Conservation (phyloP, 2,329 filamentous ascomycete genomes). For the Pestalotiopsis sp. region DNA sequence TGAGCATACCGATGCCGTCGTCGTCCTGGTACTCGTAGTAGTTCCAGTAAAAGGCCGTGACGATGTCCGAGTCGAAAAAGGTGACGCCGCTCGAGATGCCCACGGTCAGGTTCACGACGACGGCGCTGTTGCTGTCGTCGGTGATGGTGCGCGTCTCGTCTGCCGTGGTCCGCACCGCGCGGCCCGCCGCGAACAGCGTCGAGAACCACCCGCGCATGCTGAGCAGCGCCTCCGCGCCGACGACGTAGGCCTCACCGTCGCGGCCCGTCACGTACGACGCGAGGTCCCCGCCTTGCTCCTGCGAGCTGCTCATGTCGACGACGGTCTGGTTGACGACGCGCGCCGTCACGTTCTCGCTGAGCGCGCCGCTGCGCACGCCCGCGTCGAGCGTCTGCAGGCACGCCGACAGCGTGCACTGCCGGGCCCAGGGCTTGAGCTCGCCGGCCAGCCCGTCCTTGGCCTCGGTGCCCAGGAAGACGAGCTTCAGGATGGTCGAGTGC, state of each 20-base stretch:
- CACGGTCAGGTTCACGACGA: conserved; percentile 33
- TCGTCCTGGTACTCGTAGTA: conserved; percentile 35
- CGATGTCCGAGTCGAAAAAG: conserved; percentile 36
- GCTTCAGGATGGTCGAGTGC: conserved; percentile 31
- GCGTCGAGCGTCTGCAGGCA: conserved; percentile 30
- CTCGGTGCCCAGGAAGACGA: conserved; percentile 35
- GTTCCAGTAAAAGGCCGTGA: conserved; percentile 40
- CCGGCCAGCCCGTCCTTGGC: conserved; percentile 21
- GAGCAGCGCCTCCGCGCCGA: conserved; percentile 29
- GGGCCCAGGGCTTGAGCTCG: conserved; percentile 28
- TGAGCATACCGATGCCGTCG: conserved; percentile 32
- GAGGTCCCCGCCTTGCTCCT: conserved; percentile 15
- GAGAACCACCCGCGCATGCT: conserved; percentile 33
- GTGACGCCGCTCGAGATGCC: conserved; percentile 32
- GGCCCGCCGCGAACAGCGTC: conserved; percentile 28
- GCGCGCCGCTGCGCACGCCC: conserved; percentile 25
- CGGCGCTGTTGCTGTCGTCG: conserved; percentile 15
- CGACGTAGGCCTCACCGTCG: conserved; percentile 20
- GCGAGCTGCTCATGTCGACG: conserved; percentile 16
- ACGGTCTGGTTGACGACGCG: conserved; percentile 26
- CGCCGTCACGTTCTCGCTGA: conserved; percentile 24
- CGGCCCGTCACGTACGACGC: conserved; percentile 20
- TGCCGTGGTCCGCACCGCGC: conserved; percentile 24
- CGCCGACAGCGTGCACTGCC: conserved; percentile 28
- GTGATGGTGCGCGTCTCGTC: conserved; percentile 28